Evolutionary conservation across 225 moss, liverwort and hornwort species (phyloP).

Genomic region (Ulota crispa): DNA sequence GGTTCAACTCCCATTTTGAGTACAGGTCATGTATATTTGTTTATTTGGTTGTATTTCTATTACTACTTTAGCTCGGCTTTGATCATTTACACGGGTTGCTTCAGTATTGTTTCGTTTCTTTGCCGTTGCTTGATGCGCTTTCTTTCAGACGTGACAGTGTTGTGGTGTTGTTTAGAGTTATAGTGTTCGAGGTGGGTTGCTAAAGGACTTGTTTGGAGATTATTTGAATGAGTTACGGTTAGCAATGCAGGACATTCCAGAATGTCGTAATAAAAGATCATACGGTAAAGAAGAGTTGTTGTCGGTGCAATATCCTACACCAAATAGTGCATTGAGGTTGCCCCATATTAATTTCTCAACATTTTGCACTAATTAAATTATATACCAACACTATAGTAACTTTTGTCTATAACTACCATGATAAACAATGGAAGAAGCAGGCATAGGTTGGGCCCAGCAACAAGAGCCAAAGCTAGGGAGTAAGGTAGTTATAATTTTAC

Average conservation of each 20-base stretch:
- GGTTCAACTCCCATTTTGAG: not conserved
- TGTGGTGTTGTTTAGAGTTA: not conserved
- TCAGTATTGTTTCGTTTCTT: not conserved
- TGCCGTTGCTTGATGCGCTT: not conserved
- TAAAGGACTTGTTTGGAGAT: not conserved
- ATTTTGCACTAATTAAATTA: too few relatives aligned
- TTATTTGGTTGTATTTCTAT: slow-evolving; percentile 19
- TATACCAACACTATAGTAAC: too few relatives aligned
- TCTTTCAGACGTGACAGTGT: not conserved
- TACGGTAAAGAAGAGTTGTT: too few relatives aligned
- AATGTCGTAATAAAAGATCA: not conserved
- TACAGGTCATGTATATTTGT: slow-evolving; percentile 12
- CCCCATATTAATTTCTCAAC: too few relatives aligned
- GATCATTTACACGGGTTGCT: not conserved
- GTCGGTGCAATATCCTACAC: too few relatives aligned
- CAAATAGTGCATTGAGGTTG: too few relatives aligned
- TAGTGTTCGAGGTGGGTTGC: not conserved
- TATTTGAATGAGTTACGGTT: not conserved
- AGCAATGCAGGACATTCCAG: not conserved
- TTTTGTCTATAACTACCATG: too few relatives aligned
- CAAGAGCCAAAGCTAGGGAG: too few relatives aligned
- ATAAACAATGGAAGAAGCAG: too few relatives aligned
- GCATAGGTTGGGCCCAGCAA: too few relatives aligned
- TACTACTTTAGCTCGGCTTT: slow-evolving; percentile 4
- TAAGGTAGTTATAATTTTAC: too few relatives aligned